A percentile compares a stretch with the other conserved stretches of the same genome.
Conservation (phyloP, 768 basidiomycete genomes). For the Calocera cornea region DNA sequence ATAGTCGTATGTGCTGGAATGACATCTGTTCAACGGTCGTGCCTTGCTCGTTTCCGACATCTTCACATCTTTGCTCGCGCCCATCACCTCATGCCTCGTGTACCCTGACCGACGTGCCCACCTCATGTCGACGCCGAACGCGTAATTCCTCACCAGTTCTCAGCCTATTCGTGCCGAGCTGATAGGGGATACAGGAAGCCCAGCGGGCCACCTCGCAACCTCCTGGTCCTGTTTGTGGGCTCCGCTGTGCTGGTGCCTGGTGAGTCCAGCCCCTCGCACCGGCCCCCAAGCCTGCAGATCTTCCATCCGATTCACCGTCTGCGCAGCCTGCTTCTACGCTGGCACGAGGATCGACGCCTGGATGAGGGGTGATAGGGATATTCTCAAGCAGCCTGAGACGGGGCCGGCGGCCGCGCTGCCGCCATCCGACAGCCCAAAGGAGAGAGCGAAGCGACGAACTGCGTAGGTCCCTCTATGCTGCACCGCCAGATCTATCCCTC, state of each 20-base stretch:
- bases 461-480: not conserved
- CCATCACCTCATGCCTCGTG: not conserved
- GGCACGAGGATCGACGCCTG: not conserved
- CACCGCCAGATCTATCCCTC: not conserved
- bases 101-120: not conserved
- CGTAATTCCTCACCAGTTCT: not conserved
- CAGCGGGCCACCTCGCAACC: not conserved
- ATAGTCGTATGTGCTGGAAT: not conserved
- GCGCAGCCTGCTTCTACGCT: not conserved
- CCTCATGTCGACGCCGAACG: not conserved
- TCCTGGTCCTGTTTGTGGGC: not conserved
- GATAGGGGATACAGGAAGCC: not conserved
- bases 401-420: not conserved
- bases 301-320: not conserved
- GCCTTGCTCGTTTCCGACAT: not conserved
- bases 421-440: not conserved
- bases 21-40: not conserved
- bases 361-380: not conserved
- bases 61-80: not conserved
- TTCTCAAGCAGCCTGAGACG: not conserved
- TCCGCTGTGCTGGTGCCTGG: constrained; percentile 1
- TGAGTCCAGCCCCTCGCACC: not conserved
- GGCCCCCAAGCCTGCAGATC: not conserved
- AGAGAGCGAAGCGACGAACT: not conserved
- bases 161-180: not conserved